Conservation (phyloP, 768 basidiomycete genomes). For the Trametes cubensis region DNA sequence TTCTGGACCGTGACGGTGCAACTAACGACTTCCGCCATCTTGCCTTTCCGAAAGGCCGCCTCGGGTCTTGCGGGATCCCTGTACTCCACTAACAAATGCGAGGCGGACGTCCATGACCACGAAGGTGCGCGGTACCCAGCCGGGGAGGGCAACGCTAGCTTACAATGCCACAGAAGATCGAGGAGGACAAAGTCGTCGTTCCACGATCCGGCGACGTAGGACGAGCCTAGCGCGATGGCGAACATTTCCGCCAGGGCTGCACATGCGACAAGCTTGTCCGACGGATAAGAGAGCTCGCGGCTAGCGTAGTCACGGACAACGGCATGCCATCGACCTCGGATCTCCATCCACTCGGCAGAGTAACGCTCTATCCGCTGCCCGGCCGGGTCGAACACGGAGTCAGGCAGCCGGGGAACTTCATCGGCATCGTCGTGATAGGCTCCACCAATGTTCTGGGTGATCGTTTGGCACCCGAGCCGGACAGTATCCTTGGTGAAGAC, state of each 20-base stretch:
- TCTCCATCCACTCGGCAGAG: background rate
- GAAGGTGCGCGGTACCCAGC: no score
- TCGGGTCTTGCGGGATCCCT: no score
- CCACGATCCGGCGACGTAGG: no score
- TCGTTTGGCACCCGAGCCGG: background rate
- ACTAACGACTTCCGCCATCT: no score
- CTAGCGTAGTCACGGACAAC: background rate
- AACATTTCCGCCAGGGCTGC: slow-evolving; percentile 1
- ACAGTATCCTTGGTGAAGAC: background rate
- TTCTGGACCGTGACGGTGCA: no score
- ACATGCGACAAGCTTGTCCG: slow-evolving; percentile 3
- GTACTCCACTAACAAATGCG: no score
- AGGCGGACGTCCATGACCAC: background rate
- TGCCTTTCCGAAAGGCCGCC: no score
- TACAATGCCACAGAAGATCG: no score
- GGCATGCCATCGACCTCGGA: background rate
- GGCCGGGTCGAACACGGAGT: background rate
- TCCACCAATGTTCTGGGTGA: background rate
- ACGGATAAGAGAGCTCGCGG: background rate
- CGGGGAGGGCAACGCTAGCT: background rate
- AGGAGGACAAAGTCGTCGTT: no score
- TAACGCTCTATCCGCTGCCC: background rate
- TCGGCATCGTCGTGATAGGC: background rate
- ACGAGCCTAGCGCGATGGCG: background rate
- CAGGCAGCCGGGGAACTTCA: background rate